A percentile compares a stretch with the other conserved stretches of the same genome.
These are phyloP conservation scores for Curvularia verruculosa DNA, from an alignment of 2,329 filamentous ascomycete genomes.

Conservation along the genomic window DNA sequence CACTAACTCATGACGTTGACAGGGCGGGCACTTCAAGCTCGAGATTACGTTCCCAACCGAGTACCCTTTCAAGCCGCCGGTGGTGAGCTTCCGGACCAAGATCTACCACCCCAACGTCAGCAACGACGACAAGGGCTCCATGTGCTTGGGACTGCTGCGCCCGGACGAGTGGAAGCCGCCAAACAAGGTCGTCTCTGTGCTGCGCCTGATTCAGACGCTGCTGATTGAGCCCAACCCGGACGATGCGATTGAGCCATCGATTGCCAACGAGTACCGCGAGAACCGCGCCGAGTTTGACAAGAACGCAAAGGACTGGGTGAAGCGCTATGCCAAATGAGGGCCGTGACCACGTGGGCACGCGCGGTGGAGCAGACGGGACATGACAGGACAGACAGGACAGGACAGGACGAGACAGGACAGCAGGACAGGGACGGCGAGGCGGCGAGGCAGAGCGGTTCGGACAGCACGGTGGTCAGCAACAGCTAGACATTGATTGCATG, in stretches of 20 bases:
- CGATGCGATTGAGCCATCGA: constrained; percentile 84
- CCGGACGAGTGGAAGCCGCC: constrained; percentile 91
- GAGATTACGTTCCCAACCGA: constrained; percentile 74
- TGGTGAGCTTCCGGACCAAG: constrained; percentile 80
- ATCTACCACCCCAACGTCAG: constrained; percentile 96
- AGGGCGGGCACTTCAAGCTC: constrained; percentile 77
- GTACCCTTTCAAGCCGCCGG: constrained; percentile 89
- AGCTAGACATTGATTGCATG: constrained; percentile 33
- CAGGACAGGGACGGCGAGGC: too few relatives aligned
- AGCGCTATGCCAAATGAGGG: constrained; percentile 67
- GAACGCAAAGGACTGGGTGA: constrained; percentile 74
- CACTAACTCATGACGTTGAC: constrained; percentile 19
- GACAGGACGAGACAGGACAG: too few relatives aligned
- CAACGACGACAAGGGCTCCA: constrained; percentile 81
- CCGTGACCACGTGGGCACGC: constrained; percentile 2
- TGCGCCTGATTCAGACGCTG: constrained; percentile 76
- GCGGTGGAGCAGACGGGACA: constrained; percentile 10
- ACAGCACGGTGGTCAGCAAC: constrained; percentile 11
- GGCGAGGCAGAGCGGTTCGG: constrained; percentile 2
- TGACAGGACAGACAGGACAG: too few relatives aligned
- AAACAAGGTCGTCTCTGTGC: constrained; percentile 74
- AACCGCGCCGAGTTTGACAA: constrained; percentile 74
- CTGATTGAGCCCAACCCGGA: constrained; percentile 84
- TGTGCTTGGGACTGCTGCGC: constrained; percentile 85
- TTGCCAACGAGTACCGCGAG: constrained; percentile 81